Base-by-base conservation (phyloP, 2,329 filamentous ascomycete species). In the Fusarium poae region DNA sequence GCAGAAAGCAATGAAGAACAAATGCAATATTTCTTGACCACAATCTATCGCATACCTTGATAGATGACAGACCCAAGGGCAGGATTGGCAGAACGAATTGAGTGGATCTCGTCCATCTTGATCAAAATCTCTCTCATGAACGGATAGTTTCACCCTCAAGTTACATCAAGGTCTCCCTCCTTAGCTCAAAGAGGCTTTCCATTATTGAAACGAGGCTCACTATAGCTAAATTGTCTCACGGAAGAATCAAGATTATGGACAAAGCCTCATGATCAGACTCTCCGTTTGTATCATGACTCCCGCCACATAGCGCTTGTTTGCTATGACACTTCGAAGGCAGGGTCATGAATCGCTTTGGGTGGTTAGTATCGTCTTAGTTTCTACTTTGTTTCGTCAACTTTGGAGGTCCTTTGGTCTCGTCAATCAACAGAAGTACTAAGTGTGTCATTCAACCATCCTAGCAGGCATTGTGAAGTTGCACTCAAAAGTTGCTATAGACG, bases 131-230 rank as follows among this genome's bases (percentile, higher is more conserved):
- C 3, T 30, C 13, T 29, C 11, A 29, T 29, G 3, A 13, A 18
- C 18, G 18, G 27, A 29, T n/a, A 27, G 21, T 40, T 23, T 23
- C 56, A 34, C 37, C 56, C 43, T 63, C 20, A 21, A 44, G 34
- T 37, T 13, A 32, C 20, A 30, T 40, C 42, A 42, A 35, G 11
- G 35, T 15, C n/a, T 20, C 32, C 15, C n/a, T 20, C 32, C 15
- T 52, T 65, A 44, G 53, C 46, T 62, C 25, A 27, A 56, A 27
- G 40, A 29, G 51, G 55, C 39, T 66, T 55, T 25, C 23, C 37
- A 27, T 34, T 43, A 18, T 45, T 25, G 18, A 34, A 25, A 27
- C 29, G 23, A 32, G 34, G 50, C 62, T 23, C 45, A 44, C 32
- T 46, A 37, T 37, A 25, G 13, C 20, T 27, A 69, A 35, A 57